Base-by-base conservation (phyloP, 192 early-diverging fungal species). In the Backusella psychrophila region DNA sequence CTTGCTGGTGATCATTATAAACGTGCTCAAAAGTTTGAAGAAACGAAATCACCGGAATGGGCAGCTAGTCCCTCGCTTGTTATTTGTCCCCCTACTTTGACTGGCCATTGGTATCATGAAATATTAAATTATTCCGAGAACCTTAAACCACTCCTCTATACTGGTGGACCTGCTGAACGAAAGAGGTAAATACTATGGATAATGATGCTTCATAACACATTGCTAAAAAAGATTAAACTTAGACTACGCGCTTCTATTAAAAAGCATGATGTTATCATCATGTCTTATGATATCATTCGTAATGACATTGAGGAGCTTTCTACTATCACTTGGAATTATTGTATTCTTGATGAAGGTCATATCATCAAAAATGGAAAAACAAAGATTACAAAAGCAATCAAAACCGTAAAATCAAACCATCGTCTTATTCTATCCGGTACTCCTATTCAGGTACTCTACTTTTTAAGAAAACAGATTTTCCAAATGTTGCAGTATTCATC, bases 331-430 rank as follows among this genome's bases (percentile, higher is more conserved):
- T 99, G 94, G 93, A 98, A 98, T 83, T 99, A 97, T 80, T 97
- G 95, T 77, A 92, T 97, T 69, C 84, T 99, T 53, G 98, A 99
- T 81, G 98, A 99, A 85, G 98, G 98, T 0, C 98, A 99, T 78
- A 89, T 96, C 33, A 99, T 99, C 84, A 96, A 96, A 78, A 99
- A 99, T 75, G 92, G 94, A 9, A 89, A 90, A 65, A 97, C 98
- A 17, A 97, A 98, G 78, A 90, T 97, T 26, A 98, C 98, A 6
- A 92, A 93, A 77, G 94, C 98, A 0, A 94, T 94, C 46, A 98
- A 98, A 81, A 86, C 91, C n/a, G 80, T 99, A 34, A 87, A 85
- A 44, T 94, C 96, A 0, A 92, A 92, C 39, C 94, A 97, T 69
- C 91, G 97, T 1, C 82, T 99, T 33, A 97, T 99, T 46, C 86